Base-by-base conservation (phyloP, 106 monocot species). In the Phalaenopsis equestris region DNA sequence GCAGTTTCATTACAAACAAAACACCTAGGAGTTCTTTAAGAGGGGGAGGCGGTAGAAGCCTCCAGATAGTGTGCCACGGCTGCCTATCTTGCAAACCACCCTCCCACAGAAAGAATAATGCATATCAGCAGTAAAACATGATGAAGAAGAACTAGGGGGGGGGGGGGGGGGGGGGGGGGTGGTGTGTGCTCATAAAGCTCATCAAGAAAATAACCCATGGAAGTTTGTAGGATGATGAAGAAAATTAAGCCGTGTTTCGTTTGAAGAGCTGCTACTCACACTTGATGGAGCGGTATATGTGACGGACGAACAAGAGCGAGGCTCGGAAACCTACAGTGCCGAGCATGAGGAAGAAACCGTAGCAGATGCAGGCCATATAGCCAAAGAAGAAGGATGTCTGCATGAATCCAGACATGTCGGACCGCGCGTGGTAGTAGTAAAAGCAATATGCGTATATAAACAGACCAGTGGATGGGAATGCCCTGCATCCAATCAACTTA, bases 371-470 rank as follows among this genome's bases (percentile, higher is more conserved):
- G 49, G 83, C 78, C 83, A 83, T 83, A 77, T 83, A 83, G 42
- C 83, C 83, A 55, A 83, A 83, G 83, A 83, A 83, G 83, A 83
- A 83, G 2, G 83, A 83, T n/a, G 83, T 83, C 42, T 83, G 83
- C 83, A 83, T 78, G 78, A 83, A 83, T 41, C 83, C 83, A 5
- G 83, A 78, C 83, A 83, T 83, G 70, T 83, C 83, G 19, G 83
- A 83, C 47, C 83, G 78, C 9, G 83, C 83, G 16, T 79, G 78
- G 78, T 83, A 83, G 73, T 83, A 83, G 83, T 83, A 83, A 38
- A 83, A 67, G 55, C 83, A 83, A 55, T 83, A 83, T 7, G 73
- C 78, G 67, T 78, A 83, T 56, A 83, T 74, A 24, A 83, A 83
- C 72, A 83, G 43, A 74, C 83, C 83, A 2, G 83, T 83, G 5